A percentile compares a stretch with the other conserved stretches of the same genome.
These are phyloP conservation scores for Pythium phragmitis DNA, from an alignment of 352 stramenopile species.

Conservation along the genomic window DNA sequence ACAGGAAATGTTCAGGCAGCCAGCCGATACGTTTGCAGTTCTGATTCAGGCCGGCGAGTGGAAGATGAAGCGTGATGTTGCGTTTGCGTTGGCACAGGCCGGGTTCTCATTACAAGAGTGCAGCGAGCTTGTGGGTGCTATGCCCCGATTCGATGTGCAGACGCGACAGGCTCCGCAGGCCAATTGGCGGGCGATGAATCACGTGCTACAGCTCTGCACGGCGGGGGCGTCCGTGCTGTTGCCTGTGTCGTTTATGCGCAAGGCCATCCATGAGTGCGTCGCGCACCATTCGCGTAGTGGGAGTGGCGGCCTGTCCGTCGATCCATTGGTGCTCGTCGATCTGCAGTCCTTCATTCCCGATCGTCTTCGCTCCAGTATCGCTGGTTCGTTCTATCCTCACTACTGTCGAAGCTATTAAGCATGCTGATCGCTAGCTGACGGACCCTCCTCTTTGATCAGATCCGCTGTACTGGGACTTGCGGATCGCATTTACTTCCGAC, in stretches of 20 bases:
- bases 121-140: slow-evolving; percentile 20
- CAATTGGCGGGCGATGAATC: slow-evolving; percentile 27
- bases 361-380: slow-evolving; percentile 24
- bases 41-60: slow-evolving; percentile 28
- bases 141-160: slow-evolving; percentile 17
- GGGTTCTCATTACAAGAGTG: slow-evolving; percentile 29
- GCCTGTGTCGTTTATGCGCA: slow-evolving; percentile 26
- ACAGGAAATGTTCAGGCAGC: slow-evolving; percentile 20
- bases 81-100: slow-evolving; percentile 15
- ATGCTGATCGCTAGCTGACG: not conserved
- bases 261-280: slow-evolving; percentile 26
- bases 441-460: slow-evolving; percentile 12
- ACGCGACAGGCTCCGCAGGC: not conserved
- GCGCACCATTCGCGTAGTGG: slow-evolving; percentile 10
- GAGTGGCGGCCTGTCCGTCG: not conserved
- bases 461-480: slow-evolving; percentile 28
- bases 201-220: slow-evolving; percentile 26
- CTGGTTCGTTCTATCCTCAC: slow-evolving; percentile 13
- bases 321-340: slow-evolving; percentile 19
- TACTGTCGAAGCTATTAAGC: too few species aligned
- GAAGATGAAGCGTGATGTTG: slow-evolving; percentile 36
- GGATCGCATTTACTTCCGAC: slow-evolving; percentile 19
- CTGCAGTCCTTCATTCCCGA: slow-evolving; percentile 29
- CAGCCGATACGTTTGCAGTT: slow-evolving; percentile 1
- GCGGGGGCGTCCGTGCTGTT: slow-evolving; percentile 12